phyloP scores from a whole-genome alignment of 2,329 filamentous ascomycete genomes.

The Anisogramma anomala region DNA sequence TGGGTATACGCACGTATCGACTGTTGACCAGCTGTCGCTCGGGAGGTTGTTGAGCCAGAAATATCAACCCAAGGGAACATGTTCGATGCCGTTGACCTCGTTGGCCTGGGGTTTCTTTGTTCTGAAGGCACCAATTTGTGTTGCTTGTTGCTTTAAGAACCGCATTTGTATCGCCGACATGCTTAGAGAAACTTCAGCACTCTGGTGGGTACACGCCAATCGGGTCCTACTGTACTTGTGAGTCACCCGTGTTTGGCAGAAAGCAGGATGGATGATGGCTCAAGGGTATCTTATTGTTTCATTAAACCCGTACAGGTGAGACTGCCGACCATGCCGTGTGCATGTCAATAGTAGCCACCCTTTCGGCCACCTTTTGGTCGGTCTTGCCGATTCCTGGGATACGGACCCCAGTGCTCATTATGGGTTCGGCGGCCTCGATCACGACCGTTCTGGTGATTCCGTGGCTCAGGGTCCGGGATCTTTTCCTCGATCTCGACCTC shows the following conservation, averaged over 20 bases:
- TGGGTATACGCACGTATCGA: too few species aligned
- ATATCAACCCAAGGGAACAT: too few species aligned
- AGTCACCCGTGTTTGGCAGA: not conserved
- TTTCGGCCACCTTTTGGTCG: slow-evolving; percentile 13
- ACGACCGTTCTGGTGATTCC: slow-evolving; percentile 11
- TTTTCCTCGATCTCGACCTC: slow-evolving; percentile 65
- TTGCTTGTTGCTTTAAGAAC: too few species aligned
- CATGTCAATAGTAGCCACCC: slow-evolving; percentile 13
- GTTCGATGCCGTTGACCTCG: too few species aligned
- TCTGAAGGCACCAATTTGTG: too few species aligned
- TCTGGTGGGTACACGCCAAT: not conserved
- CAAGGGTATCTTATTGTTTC: not conserved
- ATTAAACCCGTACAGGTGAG: not conserved
- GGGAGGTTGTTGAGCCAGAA: too few species aligned
- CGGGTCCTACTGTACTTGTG: not conserved
- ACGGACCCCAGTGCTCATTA: slow-evolving; percentile 13
- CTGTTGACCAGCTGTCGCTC: too few species aligned
- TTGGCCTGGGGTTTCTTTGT: too few species aligned
- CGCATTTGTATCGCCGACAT: too few species aligned
- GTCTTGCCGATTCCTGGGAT: slow-evolving; percentile 13
- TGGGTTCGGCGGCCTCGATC: slow-evolving; percentile 14
- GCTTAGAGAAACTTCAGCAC: not conserved
- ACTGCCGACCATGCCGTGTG: not conserved
- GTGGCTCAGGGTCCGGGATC: slow-evolving; percentile 27
- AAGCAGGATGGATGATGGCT: not conserved